phyloP scores from a whole-genome alignment of 495 filamentous ascomycete genomes.

The Penicillium tannophilum region DNA sequence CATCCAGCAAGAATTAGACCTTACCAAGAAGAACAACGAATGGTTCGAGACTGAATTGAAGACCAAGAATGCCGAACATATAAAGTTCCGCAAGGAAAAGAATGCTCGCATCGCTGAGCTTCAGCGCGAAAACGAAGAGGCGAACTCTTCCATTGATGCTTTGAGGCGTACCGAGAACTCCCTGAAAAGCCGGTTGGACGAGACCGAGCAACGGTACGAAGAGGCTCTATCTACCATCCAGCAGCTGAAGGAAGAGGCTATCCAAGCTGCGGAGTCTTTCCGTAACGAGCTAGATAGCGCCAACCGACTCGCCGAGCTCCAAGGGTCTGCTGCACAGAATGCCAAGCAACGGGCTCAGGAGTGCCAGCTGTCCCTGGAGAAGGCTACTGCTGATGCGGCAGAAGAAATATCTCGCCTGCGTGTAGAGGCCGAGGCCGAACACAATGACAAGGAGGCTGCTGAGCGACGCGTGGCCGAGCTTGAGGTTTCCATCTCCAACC shows the following conservation, averaged over 20 bases:
- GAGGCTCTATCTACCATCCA: constrained; percentile 79
- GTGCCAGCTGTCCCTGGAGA: constrained; percentile 73
- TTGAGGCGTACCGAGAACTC: constrained; percentile 76
- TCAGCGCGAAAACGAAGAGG: constrained; percentile 85
- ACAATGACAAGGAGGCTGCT: constrained; percentile 66
- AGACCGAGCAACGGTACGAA: constrained; percentile 82
- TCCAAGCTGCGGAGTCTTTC: constrained; percentile 78
- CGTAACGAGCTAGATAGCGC: constrained; percentile 78
- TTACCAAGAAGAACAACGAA: constrained; percentile 84
- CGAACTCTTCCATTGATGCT: constrained; percentile 70
- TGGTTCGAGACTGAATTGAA: constrained; percentile 90
- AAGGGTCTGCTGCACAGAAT: constrained; percentile 78
- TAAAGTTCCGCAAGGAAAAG: constrained; percentile 95
- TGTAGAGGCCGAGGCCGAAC: constrained; percentile 81
- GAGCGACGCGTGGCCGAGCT: constrained; percentile 74
- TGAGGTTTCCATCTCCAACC: constrained; percentile 68
- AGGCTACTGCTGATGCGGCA: constrained; percentile 76
- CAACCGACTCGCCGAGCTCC: constrained; percentile 79
- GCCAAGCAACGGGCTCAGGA: constrained; percentile 80
- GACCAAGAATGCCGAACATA: constrained; percentile 78
- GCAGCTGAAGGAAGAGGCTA: constrained; percentile 78
- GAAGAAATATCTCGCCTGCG: constrained; percentile 77
- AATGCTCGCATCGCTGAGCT: constrained; percentile 80
- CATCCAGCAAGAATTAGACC: constrained; percentile 84
- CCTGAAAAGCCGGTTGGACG: constrained; percentile 77